Evolutionary conservation across 2,329 filamentous ascomycete genomes (phyloP).

Genomic region (Beauveria australis): DNA sequence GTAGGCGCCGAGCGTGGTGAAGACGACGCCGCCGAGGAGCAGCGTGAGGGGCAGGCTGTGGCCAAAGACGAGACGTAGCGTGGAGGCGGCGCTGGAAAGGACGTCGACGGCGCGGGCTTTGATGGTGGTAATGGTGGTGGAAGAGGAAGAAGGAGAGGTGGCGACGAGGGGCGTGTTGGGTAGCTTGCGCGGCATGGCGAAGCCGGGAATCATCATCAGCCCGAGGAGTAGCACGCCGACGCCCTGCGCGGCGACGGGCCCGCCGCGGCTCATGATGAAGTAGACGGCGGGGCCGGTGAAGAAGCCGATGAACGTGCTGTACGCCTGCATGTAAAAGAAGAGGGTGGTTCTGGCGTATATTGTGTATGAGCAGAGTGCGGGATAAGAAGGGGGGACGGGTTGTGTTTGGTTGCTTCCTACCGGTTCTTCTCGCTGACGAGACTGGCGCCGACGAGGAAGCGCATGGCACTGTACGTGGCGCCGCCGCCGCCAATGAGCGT

Average conservation of each 20-base stretch:
- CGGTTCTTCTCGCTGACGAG: slow-evolving; percentile 8
- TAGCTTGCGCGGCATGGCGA: slow-evolving; percentile 7
- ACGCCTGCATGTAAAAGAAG: slow-evolving; percentile 9
- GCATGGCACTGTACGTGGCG: slow-evolving; percentile 1
- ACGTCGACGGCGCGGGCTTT: background rate
- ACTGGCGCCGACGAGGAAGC: background rate
- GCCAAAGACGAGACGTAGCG: background rate
- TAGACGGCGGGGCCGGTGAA: slow-evolving; percentile 7
- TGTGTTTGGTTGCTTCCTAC: background rate
- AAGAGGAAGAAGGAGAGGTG: too few species aligned
- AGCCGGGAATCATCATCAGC: background rate
- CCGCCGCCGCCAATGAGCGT: slow-evolving; percentile 10
- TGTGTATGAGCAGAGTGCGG: background rate
- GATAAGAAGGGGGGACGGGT: too few species aligned
- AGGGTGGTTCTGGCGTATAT: background rate
- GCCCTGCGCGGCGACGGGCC: slow-evolving; percentile 1
- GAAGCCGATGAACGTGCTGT: background rate
- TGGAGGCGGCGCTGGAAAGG: background rate
- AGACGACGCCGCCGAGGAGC: slow-evolving; percentile 7
- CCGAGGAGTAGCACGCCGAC: background rate
- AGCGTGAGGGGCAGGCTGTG: slow-evolving; percentile 1
- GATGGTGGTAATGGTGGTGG: background rate
- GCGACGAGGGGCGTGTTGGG: background rate
- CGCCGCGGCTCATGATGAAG: slow-evolving; percentile 1
- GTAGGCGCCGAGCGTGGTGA: slow-evolving; percentile 7